Percentiles rank a stretch among this genome's conserved stretches.
Evolutionary conservation across 805 yeast genomes (phyloP).

Genomic region (Ogataea glucozyma): DNA sequence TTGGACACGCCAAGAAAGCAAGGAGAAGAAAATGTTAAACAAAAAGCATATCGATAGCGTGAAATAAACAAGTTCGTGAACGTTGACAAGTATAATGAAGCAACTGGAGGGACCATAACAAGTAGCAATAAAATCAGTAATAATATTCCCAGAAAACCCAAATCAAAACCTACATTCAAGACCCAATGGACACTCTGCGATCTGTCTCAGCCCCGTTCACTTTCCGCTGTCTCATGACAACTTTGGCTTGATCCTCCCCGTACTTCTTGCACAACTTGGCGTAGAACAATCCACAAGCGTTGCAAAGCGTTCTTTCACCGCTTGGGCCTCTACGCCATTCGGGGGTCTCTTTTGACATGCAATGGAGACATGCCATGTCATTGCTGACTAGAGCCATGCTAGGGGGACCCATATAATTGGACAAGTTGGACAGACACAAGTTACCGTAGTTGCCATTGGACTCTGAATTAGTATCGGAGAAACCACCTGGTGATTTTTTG

Average conservation of each 20-base stretch:
- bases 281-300: constrained; percentile 79
- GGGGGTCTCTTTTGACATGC: constrained; percentile 63
- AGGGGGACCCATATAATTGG: neutral
- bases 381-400: neutral
- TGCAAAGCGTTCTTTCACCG: constrained; percentile 74
- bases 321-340: constrained; percentile 86
- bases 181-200: constrained; percentile 28
- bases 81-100: too few species aligned
- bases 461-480: constrained; percentile 9
- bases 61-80: too few species aligned
- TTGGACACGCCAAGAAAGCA: too few species aligned
- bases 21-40: too few species aligned
- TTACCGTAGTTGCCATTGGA: constrained; percentile 4
- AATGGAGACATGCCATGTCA: constrained; percentile 35
- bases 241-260: constrained; percentile 54
- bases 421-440: constrained; percentile 6
- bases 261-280: constrained; percentile 63
- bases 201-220: constrained; percentile 29
- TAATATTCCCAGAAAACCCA: too few species aligned
- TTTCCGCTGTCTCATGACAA: constrained; percentile 38
- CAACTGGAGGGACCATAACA: too few species aligned
- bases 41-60: too few species aligned
- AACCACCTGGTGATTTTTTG: constrained; percentile 19
- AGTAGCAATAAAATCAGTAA: too few species aligned
- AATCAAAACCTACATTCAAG: neutral